Conservation (phyloP, 2,329 filamentous ascomycete species). For the Colletotrichum chrysophilum region DNA sequence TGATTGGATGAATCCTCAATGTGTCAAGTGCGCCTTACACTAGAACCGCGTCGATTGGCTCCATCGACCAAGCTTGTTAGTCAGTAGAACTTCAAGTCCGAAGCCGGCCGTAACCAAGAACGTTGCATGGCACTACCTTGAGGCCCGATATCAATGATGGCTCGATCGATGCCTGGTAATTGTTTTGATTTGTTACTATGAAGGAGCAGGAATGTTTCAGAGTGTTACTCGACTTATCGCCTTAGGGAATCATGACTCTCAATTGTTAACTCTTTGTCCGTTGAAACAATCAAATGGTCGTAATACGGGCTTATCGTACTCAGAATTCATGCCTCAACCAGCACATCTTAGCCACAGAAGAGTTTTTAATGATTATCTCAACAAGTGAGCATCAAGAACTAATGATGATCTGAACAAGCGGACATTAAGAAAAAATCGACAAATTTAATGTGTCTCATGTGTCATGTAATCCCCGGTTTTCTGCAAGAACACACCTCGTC, state of each 20-base stretch:
- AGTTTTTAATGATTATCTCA: background rate
- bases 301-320: fast-evolving
- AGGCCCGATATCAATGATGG: background rate
- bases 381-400: background rate
- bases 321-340: background rate
- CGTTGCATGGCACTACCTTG: background rate
- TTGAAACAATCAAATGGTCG: background rate
- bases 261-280: background rate
- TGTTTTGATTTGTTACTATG: background rate
- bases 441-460: background rate
- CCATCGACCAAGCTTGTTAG: background rate
- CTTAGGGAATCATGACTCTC: background rate
- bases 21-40: constrained; percentile 18
- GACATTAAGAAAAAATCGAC: too few relatives aligned
- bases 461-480: background rate
- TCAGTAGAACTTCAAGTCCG: background rate
- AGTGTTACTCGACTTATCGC: fast-evolving
- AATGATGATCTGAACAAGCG: background rate
- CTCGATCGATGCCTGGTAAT: background rate
- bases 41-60: background rate
- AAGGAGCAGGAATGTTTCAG: background rate
- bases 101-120: background rate
- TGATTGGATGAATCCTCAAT: background rate
- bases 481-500: background rate
- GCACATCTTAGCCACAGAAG: background rate